Conservation (phyloP, 1,284 basidiomycete species). For the Tylopilus sp. region DNA sequence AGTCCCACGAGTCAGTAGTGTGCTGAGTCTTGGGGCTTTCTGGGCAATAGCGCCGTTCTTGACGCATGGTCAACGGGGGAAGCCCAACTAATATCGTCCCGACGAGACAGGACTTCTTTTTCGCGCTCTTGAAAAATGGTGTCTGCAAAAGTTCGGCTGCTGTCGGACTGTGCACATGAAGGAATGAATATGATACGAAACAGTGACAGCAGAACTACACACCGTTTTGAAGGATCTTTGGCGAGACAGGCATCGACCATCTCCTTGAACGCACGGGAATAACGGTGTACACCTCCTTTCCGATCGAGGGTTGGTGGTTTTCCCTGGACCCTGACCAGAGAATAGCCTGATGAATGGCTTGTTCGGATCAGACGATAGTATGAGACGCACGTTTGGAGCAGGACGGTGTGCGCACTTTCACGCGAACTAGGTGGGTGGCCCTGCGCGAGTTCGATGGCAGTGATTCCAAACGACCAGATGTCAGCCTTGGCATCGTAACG, state of each 20-base stretch:
- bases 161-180: constrained; percentile 50
- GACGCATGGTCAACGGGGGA: constrained; percentile 65
- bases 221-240: constrained; percentile 78
- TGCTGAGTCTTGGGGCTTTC: constrained; percentile 17
- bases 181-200: background rate
- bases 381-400: constrained; percentile 64
- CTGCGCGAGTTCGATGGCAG: constrained; percentile 79
- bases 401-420: constrained; percentile 68
- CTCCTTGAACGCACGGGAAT: constrained; percentile 79
- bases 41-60: constrained; percentile 45
- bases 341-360: constrained; percentile 11
- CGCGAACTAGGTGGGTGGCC: constrained; percentile 80
- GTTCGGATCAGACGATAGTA: constrained; percentile 4
- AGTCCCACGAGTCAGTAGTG: constrained; percentile 35
- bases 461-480: constrained; percentile 92
- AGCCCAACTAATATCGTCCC: constrained; percentile 66
- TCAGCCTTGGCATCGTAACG: constrained; percentile 84
- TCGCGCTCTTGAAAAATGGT: constrained; percentile 77
- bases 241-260: constrained; percentile 76
- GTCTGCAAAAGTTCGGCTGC: constrained; percentile 74
- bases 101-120: constrained; percentile 72
- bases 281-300: constrained; percentile 69
- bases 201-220: background rate
- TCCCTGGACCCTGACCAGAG: constrained; percentile 55
- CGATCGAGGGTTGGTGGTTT: constrained; percentile 72